Base-by-base conservation (phyloP, 164 flowering plant genomes). In the Annona cherimola region DNA sequence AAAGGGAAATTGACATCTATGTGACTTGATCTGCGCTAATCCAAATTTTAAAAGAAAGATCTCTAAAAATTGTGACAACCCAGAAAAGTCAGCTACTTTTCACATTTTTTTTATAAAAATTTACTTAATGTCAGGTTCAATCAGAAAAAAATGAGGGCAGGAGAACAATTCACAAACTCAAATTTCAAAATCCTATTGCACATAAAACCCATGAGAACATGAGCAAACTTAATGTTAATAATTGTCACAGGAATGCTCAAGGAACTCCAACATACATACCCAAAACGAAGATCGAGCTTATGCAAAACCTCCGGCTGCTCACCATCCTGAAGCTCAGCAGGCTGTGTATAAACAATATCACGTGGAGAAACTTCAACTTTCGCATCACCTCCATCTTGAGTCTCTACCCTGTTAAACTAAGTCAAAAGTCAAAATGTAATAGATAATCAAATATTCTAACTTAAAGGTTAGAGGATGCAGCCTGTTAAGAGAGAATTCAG, bases 351-450 rank as follows among this genome's bases (percentile, higher is more conserved):
- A 54, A 93, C 57, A 74, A 93, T 87, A 86, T 95, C 99, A 82
- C 99, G 94, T 7, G 99, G 99, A 73, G 98, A 90, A 77, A 88
- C 91, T 79, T 91, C 98, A 55, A 93, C 88, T 85, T 90, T 95
- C 46, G 98, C 97, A 88, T 95, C 97, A 77, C 99, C 99, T 73
- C 90, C 99, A 84, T 95, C 99, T 80, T 95, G 99, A 45, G 99
- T 93, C 83, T 95, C 99, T 60, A 84, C 97, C 99, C 99, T 95
- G 78, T 42, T 74, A 67, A 67, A 54, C 4, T 50, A 60, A 16
- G 50, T 40, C n/a, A 62, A n/a, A n/a, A 57, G 69, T 75, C 61
- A 72, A 66, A 79, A 69, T 5, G 41, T 6, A 14, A 68, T 61
- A 50, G 11, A 43, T 40, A 62, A 19, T 61, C 64, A 61, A 61